These are phyloP conservation scores for Gnaphalium uliginosum DNA, from an alignment of 129 eudicot species.

Conservation along the genomic window DNA sequence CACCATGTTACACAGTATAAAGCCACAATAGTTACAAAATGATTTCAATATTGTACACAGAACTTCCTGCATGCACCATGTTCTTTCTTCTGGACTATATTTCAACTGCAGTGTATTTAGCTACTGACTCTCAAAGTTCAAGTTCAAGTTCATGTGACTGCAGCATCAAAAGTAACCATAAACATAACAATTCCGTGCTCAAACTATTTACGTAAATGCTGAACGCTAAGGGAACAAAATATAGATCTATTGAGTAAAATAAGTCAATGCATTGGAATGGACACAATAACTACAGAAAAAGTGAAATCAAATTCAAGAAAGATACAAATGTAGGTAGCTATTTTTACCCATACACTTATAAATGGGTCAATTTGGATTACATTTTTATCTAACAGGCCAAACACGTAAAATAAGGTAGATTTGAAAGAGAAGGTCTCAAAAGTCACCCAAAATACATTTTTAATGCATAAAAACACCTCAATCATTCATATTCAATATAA, in stretches of 20 bases:
- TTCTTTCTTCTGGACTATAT: too few relatives aligned
- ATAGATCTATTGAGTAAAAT: not conserved
- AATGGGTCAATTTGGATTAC: not conserved
- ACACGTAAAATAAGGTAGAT: not conserved
- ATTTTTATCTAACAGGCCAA: not conserved
- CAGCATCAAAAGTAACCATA: too few relatives aligned
- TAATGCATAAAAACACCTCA: not conserved
- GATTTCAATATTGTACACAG: not conserved
- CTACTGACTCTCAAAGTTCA: too few relatives aligned
- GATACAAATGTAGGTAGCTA: not conserved
- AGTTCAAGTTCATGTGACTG: too few relatives aligned
- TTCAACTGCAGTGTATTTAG: too few relatives aligned
- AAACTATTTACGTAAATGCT: too few relatives aligned
- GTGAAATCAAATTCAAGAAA: not conserved
- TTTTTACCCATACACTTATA: not conserved
- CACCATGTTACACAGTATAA: conserved; percentile 3
- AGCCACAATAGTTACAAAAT: conserved; percentile 10
- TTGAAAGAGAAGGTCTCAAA: not conserved
- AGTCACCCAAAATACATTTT: not conserved
- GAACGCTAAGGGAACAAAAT: not conserved
- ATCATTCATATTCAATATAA: not conserved
- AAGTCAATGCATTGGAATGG: not conserved
- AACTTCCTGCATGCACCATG: too few relatives aligned
- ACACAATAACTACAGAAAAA: not conserved
- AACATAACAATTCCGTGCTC: too few relatives aligned